Base-by-base conservation (phyloP, 1,284 basidiomycete genomes). In the Trametes versicolor region DNA sequence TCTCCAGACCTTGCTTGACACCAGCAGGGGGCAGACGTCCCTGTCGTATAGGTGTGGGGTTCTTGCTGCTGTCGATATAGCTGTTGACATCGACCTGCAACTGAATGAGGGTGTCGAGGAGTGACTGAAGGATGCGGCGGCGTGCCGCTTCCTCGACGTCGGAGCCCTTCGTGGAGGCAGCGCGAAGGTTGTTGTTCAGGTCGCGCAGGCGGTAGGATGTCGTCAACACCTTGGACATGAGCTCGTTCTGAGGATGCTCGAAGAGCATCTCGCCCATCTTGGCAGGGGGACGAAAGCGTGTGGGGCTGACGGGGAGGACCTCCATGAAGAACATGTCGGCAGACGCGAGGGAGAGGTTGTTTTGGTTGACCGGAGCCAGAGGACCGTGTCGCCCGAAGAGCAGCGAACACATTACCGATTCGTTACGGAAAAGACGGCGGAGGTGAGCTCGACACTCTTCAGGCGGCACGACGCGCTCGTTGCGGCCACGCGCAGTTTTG, bases 251-350 rank as follows among this genome's bases (percentile, higher is more conserved):
- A 1, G 96, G 89, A 78, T 99, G 97, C 76, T 99, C 98, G 75
- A 99, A 98, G 1, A 97, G 84, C 66, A 89, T 91, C 69, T 98
- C 98, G 59, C 92, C 95, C 92, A 99, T 90, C 74, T 91, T 93
- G 17, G 95, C 89, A 2, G 98, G 94, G 1, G 98, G 98, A 50
- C 98, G 90, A 84, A 99, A 99, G 49, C 97, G 93, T 9, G 96
- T 98, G 25, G 98, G 98, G 25, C 97, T 88, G 39, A 99, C 93
- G 34, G 95, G 89, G 36, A 99, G 77, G 60, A 94, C 96, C 43
- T 97, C 94, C 83, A 99, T 84, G 84, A 99, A 99, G 80, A 99
- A 99, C 86, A 98, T 96, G 76, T 98, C 97, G 52, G 96, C 93
- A 49, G 91, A 94, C 29, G 94, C 92, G 47, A 85, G 75, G 19